A percentile compares a stretch with the other conserved stretches of the same genome.
These are phyloP conservation scores for Claviceps sp. DNA, from an alignment of 2,329 filamentous ascomycete species.

Conservation along the genomic window DNA sequence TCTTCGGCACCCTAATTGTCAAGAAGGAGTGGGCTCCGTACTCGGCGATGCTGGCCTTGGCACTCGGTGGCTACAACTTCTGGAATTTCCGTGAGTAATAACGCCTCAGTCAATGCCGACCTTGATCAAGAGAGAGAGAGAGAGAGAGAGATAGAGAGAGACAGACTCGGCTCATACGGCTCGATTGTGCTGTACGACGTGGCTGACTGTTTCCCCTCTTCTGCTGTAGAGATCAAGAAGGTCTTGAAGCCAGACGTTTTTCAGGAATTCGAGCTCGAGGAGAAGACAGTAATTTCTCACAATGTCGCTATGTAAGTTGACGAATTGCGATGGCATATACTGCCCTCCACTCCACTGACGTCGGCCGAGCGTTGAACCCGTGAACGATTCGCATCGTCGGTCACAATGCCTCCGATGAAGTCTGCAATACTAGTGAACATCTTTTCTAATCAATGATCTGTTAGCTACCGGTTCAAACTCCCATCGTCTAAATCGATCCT, in stretches of 20 bases:
- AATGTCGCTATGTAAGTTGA: slow-evolving; percentile 84
- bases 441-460: background rate
- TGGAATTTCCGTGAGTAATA: slow-evolving; percentile 51
- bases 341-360: background rate
- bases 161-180: background rate
- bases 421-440: background rate
- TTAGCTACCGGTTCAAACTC: slow-evolving; percentile 82
- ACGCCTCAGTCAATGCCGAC: background rate
- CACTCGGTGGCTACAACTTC: slow-evolving; percentile 59
- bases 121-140: background rate
- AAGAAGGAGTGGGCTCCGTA: slow-evolving; percentile 67
- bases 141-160: no score
- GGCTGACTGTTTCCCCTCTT: background rate
- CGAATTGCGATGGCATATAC: background rate
- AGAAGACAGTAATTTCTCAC: slow-evolving; percentile 93
- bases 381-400: background rate
- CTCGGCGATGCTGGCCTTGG: slow-evolving; percentile 51
- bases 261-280: slow-evolving; percentile 83
- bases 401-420: background rate
- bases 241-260: slow-evolving; percentile 78
- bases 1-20: slow-evolving; percentile 62
- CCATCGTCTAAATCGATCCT: slow-evolving; percentile 68
- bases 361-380: background rate
- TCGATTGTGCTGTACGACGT: slow-evolving; percentile 6
- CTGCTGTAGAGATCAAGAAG: slow-evolving; percentile 52